Percentiles rank a stretch among this genome's conserved stretches.
Evolutionary conservation across 177 flowering plant species (phyloP).

Genomic region (Vitis hybrid): DNA sequence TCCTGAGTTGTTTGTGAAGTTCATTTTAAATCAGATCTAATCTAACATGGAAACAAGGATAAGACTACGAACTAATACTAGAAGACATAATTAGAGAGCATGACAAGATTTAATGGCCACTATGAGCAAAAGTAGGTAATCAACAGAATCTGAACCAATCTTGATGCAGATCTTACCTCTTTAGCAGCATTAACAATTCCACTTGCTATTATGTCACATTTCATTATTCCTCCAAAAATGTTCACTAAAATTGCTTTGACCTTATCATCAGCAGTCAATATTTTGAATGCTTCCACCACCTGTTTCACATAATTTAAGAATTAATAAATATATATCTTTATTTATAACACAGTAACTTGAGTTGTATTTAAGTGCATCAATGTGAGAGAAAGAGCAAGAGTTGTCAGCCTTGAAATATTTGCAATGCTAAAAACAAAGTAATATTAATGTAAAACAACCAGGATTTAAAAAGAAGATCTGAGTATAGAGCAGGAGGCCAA

Average conservation of each 20-base stretch:
- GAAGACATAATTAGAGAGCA: neutral
- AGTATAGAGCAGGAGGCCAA: no score
- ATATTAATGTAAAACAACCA: no score
- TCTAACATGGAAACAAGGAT: neutral
- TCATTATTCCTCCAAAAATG: slow-evolving; percentile 99
- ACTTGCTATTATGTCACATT: slow-evolving; percentile 95
- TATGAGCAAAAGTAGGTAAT: no score
- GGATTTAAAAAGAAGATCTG: no score
- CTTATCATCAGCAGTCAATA: slow-evolving; percentile 94
- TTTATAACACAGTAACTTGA: no score
- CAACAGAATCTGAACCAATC: neutral
- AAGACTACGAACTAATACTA: neutral
- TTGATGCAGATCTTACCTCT: slow-evolving; percentile 42
- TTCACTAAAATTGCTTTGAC: slow-evolving; percentile 97
- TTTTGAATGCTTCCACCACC: slow-evolving; percentile 99
- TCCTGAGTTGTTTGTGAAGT: no score
- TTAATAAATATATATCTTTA: neutral
- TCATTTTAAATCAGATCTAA: no score
- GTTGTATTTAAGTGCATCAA: no score
- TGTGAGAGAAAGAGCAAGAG: no score
- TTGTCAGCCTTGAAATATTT: no score
- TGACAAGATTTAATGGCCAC: neutral
- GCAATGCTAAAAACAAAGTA: no score
- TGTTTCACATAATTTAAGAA: slow-evolving; percentile 22
- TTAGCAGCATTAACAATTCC: slow-evolving; percentile 99